These are phyloP conservation scores for Serendipita indica DNA, from an alignment of 768 basidiomycete genomes.

Conservation along the genomic window DNA sequence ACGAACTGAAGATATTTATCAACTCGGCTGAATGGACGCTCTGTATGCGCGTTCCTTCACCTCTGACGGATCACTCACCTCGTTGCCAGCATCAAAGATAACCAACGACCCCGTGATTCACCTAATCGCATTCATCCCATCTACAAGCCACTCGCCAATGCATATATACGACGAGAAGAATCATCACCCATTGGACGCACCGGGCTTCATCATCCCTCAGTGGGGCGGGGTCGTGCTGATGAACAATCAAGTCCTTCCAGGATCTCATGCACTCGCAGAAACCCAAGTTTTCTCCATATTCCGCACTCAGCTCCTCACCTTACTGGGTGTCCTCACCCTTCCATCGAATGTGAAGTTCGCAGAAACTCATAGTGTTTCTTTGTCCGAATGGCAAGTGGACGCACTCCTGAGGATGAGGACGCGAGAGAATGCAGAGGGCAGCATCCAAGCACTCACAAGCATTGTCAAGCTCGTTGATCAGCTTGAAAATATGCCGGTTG, in stretches of 20 bases:
- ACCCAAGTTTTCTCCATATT: slow-evolving; percentile 57
- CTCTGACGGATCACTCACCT: background rate
- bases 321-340: slow-evolving; percentile 66
- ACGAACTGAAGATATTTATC: slow-evolving; percentile 82
- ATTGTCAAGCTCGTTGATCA: slow-evolving; percentile 73
- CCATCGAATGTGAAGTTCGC: slow-evolving; percentile 31
- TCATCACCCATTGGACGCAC: slow-evolving; percentile 37
- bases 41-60: slow-evolving; percentile 32
- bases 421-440: slow-evolving; percentile 49
- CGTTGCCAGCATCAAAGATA: slow-evolving; percentile 60
- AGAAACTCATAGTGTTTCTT: slow-evolving; percentile 13
- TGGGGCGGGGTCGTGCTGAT: slow-evolving; percentile 81
- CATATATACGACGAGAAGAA: slow-evolving; percentile 40
- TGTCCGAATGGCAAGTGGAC: slow-evolving; percentile 72
- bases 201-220: slow-evolving; percentile 80
- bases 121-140: slow-evolving; percentile 81
- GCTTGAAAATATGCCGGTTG: slow-evolving; percentile 88
- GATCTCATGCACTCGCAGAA: slow-evolving; percentile 25
- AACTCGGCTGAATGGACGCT: slow-evolving; percentile 95
- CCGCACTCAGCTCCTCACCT: slow-evolving; percentile 50
- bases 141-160: slow-evolving; percentile 48
- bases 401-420: slow-evolving; percentile 56
- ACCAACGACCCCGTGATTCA: slow-evolving; percentile 90
- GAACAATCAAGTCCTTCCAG: slow-evolving; percentile 28
- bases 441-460: slow-evolving; percentile 61